These are phyloP conservation scores for Prinsepia uniflora DNA, from an alignment of 306 rosid species.

Conservation along the genomic window DNA sequence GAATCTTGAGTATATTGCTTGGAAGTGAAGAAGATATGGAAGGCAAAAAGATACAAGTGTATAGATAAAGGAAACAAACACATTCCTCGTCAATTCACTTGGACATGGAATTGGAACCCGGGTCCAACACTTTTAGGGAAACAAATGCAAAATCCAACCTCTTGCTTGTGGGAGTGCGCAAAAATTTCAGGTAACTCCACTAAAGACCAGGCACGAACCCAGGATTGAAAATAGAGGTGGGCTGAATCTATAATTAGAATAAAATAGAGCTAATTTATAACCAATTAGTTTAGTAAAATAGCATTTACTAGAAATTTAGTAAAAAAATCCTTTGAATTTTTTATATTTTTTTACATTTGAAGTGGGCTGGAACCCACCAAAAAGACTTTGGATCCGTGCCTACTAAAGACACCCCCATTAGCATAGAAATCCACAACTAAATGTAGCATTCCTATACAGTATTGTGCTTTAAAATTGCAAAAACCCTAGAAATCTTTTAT, in stretches of 20 bases:
- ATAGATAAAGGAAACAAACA: background rate
- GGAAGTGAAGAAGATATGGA: background rate
- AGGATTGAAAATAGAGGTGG: too few species aligned
- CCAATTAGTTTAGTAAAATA: too few species aligned
- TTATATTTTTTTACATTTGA: too few species aligned
- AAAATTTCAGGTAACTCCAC: constrained; percentile 1
- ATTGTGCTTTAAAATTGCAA: background rate
- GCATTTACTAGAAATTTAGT: too few species aligned
- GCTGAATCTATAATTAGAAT: too few species aligned
- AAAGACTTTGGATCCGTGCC: too few species aligned
- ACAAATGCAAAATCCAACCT: constrained; percentile 15
- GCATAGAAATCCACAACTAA: constrained; percentile 9
- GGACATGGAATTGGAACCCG: too few species aligned
- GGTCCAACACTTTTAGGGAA: background rate
- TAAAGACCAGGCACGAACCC: too few species aligned
- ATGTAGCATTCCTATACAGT: background rate
- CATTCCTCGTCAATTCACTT: too few species aligned
- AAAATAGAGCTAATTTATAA: too few species aligned
- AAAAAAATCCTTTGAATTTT: too few species aligned
- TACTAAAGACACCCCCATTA: constrained; percentile 13
- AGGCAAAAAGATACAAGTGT: background rate
- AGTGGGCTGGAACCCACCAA: too few species aligned
- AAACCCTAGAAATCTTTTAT: background rate
- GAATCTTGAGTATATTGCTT: background rate
- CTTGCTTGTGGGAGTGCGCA: background rate